Evolutionary conservation across 768 basidiomycete species (phyloP), one percentile per base, ranked within the genome.

Genomic region (Suillus placidus): DNA sequence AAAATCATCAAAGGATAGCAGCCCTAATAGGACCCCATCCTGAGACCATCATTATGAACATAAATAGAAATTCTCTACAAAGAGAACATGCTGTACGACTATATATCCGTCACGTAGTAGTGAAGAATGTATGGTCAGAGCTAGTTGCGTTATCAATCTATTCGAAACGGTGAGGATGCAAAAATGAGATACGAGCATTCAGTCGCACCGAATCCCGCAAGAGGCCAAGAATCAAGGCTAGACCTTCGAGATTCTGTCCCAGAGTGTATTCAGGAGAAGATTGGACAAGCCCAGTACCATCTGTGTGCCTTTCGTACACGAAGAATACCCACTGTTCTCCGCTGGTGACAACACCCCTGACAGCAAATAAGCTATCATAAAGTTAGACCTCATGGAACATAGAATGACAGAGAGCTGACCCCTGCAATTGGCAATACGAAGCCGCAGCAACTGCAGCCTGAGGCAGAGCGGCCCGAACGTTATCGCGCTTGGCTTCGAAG

Each of bases 401-500:
- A 45, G n/a, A 47, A 47, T n/a, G 10, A 47, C n/a, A 47, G 9
- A 47, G 45, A n/a, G n/a, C 45, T 47, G n/a, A 47, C 45, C 45
- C n/a, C 45, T 69, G 58, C 20, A 47, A 47, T 47, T 47, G 45
- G n/a, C 45, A 47, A 47, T 47, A 47, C 49, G 69, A 62, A 52
- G 68, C 69, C 23, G 55, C 69, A 30, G 69, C 69, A 62, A 68
- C 60, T 45, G 61, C 66, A 43, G 66, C 69, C 61, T 67, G 65
- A 35, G 68, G 65, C 60, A 70, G 37, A 45, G 65, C 63, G 23
- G 65, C 63, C 56, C 60, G 63, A n/a, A 70, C 63, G 45, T 69
- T 66, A 58, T 70, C 69, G 61, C 65, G 62, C 60, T 69, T 67
- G 35, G 69, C 69, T 55, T 70, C 68, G 58, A 70, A 69, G 30